phyloP scores from a whole-genome alignment of 192 early-diverging fungal species.

The Backusella westeae region DNA sequence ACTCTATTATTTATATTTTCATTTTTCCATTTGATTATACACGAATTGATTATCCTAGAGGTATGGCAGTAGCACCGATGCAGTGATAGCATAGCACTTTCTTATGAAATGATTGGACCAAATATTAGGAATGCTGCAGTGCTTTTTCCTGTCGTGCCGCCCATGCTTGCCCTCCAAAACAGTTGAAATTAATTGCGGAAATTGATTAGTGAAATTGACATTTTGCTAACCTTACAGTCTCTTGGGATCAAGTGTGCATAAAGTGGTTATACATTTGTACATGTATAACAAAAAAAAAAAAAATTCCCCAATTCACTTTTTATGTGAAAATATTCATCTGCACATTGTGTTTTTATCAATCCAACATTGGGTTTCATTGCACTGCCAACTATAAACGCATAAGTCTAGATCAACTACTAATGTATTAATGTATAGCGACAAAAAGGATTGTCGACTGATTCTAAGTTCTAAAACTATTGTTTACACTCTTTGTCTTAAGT shows the following conservation, averaged over 20 bases:
- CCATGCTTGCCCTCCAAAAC: not conserved
- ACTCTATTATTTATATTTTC: not conserved
- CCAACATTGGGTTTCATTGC: not conserved
- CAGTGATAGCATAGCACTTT: not conserved
- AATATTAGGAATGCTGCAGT: not conserved
- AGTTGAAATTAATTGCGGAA: conserved; percentile 5
- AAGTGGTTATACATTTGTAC: not conserved
- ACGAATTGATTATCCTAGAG: not conserved
- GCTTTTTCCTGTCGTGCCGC: not conserved
- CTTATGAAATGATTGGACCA: not conserved
- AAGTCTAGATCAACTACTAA: not conserved
- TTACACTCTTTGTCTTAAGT: not conserved
- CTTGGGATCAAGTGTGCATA: not conserved
- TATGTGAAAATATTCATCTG: not conserved
- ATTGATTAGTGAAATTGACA: conserved; percentile 1
- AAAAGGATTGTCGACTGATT: not conserved
- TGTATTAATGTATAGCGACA: not conserved
- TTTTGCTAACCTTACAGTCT: not conserved
- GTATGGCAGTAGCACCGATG: not conserved
- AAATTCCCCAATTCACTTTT: not conserved
- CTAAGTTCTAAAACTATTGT: not conserved
- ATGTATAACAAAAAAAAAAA: not conserved
- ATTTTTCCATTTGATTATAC: not conserved
- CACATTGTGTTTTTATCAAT: not conserved
- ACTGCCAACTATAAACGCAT: conserved; percentile 4